Conservation (phyloP, 225 moss, liverwort and hornwort genomes). For the Sphagnum tenellum region DNA sequence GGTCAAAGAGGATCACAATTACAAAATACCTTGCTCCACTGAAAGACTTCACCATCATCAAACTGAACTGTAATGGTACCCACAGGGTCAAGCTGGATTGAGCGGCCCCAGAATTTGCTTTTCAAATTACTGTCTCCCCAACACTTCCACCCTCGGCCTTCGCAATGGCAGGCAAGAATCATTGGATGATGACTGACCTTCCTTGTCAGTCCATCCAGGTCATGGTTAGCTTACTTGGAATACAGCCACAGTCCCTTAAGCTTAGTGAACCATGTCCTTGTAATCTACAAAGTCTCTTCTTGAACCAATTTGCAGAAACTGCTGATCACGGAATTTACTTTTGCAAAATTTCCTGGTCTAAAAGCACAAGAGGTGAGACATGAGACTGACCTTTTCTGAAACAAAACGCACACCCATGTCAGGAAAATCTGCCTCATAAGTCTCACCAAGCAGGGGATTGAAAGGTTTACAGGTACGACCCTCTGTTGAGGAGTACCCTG, state of each 20-base stretch:
- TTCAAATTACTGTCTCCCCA: constrained; percentile 98
- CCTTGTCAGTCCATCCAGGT: neutral
- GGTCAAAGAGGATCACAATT: constrained; percentile 28
- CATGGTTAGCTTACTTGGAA: too few species aligned
- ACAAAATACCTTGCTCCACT: constrained; percentile 84
- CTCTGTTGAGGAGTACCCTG: constrained; percentile 93
- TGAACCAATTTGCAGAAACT: too few species aligned
- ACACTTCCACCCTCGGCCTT: constrained; percentile 94
- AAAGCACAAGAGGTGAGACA: neutral
- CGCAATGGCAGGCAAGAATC: constrained; percentile 99
- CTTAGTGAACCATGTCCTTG: too few species aligned
- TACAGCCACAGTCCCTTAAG: too few species aligned
- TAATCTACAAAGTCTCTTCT: too few species aligned
- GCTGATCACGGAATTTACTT: too few species aligned
- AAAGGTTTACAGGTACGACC: constrained; percentile 95
- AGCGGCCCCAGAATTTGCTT: constrained; percentile 99
- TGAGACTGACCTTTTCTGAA: constrained; percentile 72
- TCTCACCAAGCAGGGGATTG: constrained; percentile 94
- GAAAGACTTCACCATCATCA: constrained; percentile 89
- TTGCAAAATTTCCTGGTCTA: too few species aligned
- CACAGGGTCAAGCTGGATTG: constrained; percentile 96
- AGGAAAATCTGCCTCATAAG: constrained; percentile 96
- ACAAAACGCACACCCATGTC: constrained; percentile 82
- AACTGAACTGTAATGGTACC: constrained; percentile 83
- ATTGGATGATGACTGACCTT: constrained; percentile 99